Evolutionary conservation across 495 filamentous ascomycete species (phyloP).

Genomic region (Penicillium salamii): DNA sequence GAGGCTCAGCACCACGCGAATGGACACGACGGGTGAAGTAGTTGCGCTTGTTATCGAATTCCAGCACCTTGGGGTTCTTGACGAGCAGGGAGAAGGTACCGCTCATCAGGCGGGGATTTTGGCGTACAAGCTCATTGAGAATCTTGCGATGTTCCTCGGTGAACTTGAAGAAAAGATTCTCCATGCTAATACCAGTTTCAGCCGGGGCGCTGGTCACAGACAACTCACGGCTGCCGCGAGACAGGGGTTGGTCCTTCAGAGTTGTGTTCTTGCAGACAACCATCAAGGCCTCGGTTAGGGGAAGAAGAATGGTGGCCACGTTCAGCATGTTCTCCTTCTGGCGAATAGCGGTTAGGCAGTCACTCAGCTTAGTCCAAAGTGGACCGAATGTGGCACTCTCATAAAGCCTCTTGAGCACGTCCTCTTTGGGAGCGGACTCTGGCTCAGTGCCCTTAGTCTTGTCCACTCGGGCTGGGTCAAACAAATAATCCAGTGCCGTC

Average conservation of each 20-base stretch:
- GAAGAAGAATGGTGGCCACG: constrained; percentile 90
- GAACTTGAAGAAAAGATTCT: constrained; percentile 94
- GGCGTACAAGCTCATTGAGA: constrained; percentile 93
- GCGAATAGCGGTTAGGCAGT: constrained; percentile 82
- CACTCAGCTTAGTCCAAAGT: constrained; percentile 92
- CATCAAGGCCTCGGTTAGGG: constrained; percentile 94
- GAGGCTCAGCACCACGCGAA: constrained; percentile 61
- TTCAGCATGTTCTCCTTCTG: constrained; percentile 93
- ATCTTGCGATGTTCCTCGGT: constrained; percentile 98
- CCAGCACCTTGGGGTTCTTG: constrained; percentile 97
- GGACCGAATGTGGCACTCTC: constrained; percentile 84
- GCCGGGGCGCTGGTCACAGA: constrained; percentile 73
- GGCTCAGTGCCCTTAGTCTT: constrained; percentile 53
- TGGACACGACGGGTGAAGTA: constrained; percentile 96
- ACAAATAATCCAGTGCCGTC: constrained; percentile 93
- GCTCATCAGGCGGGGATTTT: constrained; percentile 97
- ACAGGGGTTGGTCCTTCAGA: constrained; percentile 63
- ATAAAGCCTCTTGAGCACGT: constrained; percentile 83
- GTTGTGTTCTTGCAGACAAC: constrained; percentile 98
- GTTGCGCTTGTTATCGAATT: constrained; percentile 99
- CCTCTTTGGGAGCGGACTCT: constrained; percentile 59
- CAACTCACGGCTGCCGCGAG: constrained; percentile 63
- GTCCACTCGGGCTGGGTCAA: constrained; percentile 65
- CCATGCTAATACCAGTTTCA: constrained; percentile 67
- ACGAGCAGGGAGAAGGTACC: constrained; percentile 93